Evolutionary conservation across 2,329 filamentous ascomycete species (phyloP).

Genomic region (Cercospora sesami): DNA sequence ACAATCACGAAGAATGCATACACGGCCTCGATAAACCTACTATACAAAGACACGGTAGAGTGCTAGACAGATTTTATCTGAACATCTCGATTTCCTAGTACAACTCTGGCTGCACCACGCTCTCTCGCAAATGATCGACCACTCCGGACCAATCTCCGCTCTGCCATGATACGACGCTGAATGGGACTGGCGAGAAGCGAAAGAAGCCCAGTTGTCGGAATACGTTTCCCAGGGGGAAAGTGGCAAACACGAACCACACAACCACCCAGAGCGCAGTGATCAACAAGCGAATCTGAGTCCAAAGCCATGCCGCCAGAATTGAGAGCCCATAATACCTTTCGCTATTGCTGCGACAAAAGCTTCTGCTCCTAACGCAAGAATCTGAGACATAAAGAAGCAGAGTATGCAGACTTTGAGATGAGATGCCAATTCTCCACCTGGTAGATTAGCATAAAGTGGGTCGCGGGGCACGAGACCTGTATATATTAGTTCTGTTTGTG

Average conservation of each 20-base stretch:
- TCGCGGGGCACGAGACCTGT: neutral
- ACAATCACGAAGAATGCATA: neutral
- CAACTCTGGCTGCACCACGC: neutral
- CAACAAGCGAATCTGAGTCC: neutral
- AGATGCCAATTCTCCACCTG: neutral
- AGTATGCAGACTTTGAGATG: conserved; percentile 1
- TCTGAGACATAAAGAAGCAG: conserved; percentile 6
- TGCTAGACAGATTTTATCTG: neutral
- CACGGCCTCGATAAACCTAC: neutral
- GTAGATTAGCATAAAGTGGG: neutral
- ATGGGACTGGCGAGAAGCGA: conserved; percentile 3
- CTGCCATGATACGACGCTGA: neutral
- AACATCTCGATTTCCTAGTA: neutral
- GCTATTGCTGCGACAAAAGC: neutral
- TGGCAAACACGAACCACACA: neutral
- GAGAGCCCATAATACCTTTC: neutral
- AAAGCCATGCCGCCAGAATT: neutral
- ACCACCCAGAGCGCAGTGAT: neutral
- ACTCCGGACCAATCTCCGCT: neutral
- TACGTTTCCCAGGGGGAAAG: neutral
- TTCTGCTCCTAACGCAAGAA: neutral
- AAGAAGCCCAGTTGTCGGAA: conserved; percentile 5
- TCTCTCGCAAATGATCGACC: neutral
- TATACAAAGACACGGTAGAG: neutral
- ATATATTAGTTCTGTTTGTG: neutral